These are phyloP conservation scores for Bipolaris bicolor DNA, from an alignment of 2,329 filamentous ascomycete species.

Conservation along the genomic window DNA sequence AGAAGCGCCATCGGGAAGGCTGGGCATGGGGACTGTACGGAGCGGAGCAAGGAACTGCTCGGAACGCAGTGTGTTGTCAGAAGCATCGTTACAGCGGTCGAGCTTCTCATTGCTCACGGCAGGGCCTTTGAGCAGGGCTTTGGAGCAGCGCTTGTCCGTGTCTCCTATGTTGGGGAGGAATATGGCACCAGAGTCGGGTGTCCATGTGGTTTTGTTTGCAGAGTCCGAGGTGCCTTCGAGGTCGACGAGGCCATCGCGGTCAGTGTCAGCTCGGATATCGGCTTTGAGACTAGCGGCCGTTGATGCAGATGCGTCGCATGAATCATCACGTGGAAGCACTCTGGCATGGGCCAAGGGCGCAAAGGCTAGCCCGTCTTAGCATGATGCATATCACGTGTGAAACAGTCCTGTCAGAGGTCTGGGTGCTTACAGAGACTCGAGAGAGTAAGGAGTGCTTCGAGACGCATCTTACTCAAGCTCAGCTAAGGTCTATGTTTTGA, in stretches of 20 bases:
- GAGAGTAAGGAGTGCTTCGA: not conserved
- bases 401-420: not conserved
- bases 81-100: slow-evolving; percentile 47
- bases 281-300: slow-evolving; percentile 1
- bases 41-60: slow-evolving; percentile 45
- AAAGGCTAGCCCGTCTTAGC: not conserved
- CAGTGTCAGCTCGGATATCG: slow-evolving; percentile 47
- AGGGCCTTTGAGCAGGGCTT: not conserved
- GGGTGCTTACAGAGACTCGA: not conserved
- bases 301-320: not conserved
- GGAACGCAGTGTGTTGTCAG: slow-evolving; percentile 40
- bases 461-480: not conserved
- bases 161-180: slow-evolving; percentile 51
- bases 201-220: slow-evolving; percentile 32
- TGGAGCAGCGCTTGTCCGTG: slow-evolving; percentile 39
- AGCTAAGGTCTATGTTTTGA: too few relatives aligned
- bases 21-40: slow-evolving; percentile 33
- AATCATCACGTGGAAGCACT: not conserved
- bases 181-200: slow-evolving; percentile 36
- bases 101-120: slow-evolving; percentile 35
- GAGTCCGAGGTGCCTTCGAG: slow-evolving; percentile 23
- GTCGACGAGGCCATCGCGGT: slow-evolving; percentile 48
- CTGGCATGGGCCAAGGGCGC: not conserved
- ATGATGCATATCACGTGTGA: not conserved
- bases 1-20: slow-evolving; percentile 2